Evolutionary conservation across 2,329 filamentous ascomycete species (phyloP), one percentile per base, ranked within the genome.

Genomic region (Zymoseptoria ardabiliae): DNA sequence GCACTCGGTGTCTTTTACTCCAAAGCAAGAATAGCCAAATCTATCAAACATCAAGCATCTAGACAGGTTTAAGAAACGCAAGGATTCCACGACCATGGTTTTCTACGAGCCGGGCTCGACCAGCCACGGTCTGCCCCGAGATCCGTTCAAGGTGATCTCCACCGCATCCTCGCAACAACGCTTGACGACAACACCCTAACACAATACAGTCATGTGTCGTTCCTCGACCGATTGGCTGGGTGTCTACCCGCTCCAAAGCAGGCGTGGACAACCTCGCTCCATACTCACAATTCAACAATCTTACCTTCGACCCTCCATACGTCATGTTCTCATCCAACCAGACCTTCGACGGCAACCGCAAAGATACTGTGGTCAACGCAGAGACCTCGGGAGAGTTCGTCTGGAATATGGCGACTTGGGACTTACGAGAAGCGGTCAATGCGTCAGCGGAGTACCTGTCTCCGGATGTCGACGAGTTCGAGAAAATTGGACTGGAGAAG

Each of bases 201-300:
- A 28, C 49, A 8, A 25, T n/a, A 17, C 59, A 81, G 77, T 77
- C 78, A 35, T 85, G 83, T 70, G 82, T 86, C 2, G 74, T 85
- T 50, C 83, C 83, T 17, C 78, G 83, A 17, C 82, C 83, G 21
- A 85, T 86, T 55, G 84, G 83, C 63, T 86, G 83, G 82, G 85
- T 86, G 66, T 82, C 79, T 21, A 84, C 83, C 0, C 74, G 78
- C 60, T 79, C 78, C n/a, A 67, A 71, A 17, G 63, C 69, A 6
- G 78, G 79, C 60, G 67, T 72, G 54, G 74, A 81, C 68, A 85
- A 85, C 64, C 77, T 86, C 2, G 83, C 83, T 0, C 83, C 83
- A 9, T 86, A 82, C 72, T 79, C 75, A 0, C 83, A 86, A 71
- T 86, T 86, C 76, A 84, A 81, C 70, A 85, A 85, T 63, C 76